phyloP scores from a whole-genome alignment of 202 grass and related monocot species.

The Digitaria exilis region DNA sequence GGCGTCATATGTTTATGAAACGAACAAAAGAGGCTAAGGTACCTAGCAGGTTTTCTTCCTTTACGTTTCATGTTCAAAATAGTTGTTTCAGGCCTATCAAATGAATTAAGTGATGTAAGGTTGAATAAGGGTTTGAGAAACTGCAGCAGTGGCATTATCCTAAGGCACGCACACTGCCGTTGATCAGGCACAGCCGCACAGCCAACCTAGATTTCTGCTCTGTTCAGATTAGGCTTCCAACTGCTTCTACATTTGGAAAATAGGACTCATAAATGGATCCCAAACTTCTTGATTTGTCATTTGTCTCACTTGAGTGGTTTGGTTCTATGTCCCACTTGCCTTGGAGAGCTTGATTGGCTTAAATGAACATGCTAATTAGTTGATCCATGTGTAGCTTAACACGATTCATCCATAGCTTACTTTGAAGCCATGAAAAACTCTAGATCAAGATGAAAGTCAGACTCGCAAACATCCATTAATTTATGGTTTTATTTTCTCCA shows the following conservation, averaged over 20 bases:
- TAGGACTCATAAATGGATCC: conserved; percentile 6
- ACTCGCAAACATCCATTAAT: background rate
- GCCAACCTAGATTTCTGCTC: conserved; percentile 2
- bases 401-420: background rate
- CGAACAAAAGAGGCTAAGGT: too few species aligned
- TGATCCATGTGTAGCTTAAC: background rate
- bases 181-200: too few species aligned
- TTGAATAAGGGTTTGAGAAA: conserved; percentile 12
- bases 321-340: background rate
- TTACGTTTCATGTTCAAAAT: background rate
- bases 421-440: background rate
- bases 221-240: conserved; percentile 17
- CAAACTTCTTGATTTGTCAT: background rate
- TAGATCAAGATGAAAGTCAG: background rate
- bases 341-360: background rate
- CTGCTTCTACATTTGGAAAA: conserved; percentile 10
- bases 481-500: background rate
- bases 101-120: background rate
- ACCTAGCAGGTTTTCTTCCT: background rate
- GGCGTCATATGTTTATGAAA: too few species aligned
- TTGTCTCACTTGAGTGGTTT: background rate
- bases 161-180: too few species aligned
- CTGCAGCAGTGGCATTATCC: background rate
- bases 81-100: background rate
- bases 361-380: background rate